phyloP scores from a whole-genome alignment of 306 rosid genomes.

The Erythrophleum fordii region DNA sequence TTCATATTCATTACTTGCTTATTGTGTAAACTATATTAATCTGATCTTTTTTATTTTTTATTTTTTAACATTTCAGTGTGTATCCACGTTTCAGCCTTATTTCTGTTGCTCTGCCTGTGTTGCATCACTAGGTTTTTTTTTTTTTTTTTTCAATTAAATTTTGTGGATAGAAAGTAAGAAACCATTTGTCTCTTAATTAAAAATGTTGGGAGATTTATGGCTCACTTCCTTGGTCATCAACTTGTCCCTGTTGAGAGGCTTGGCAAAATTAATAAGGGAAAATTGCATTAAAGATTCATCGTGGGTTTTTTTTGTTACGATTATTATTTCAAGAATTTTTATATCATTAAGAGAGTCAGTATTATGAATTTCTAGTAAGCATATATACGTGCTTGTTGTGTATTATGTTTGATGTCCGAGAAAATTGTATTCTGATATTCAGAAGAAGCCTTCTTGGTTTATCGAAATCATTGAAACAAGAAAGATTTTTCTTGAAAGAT shows the following conservation, averaged over 20 bases:
- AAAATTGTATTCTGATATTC: neutral
- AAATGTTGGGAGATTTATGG: neutral
- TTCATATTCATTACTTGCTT: neutral
- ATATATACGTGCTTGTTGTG: neutral
- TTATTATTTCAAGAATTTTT: neutral
- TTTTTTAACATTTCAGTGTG: neutral
- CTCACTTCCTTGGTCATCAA: neutral
- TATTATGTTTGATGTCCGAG: conserved; percentile 8
- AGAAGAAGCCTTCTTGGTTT: neutral
- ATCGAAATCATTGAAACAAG: neutral
- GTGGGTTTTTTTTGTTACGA: neutral
- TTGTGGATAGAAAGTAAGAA: neutral
- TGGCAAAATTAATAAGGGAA: neutral
- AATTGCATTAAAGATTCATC: neutral
- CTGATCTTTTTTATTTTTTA: neutral
- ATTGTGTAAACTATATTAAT: conserved; percentile 1
- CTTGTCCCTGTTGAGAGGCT: neutral
- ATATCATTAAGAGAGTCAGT: neutral
- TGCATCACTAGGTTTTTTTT: neutral
- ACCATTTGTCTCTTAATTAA: neutral
- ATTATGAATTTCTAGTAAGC: neutral
- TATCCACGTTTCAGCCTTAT: neutral
- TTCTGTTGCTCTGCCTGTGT: neutral
- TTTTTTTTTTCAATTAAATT: too few relatives aligned
- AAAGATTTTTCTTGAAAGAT: neutral